A percentile compares a stretch with the other conserved stretches of the same genome.
phyloP scores from a whole-genome alignment of 2,329 filamentous ascomycete species.

The Fusarium torulosum region DNA sequence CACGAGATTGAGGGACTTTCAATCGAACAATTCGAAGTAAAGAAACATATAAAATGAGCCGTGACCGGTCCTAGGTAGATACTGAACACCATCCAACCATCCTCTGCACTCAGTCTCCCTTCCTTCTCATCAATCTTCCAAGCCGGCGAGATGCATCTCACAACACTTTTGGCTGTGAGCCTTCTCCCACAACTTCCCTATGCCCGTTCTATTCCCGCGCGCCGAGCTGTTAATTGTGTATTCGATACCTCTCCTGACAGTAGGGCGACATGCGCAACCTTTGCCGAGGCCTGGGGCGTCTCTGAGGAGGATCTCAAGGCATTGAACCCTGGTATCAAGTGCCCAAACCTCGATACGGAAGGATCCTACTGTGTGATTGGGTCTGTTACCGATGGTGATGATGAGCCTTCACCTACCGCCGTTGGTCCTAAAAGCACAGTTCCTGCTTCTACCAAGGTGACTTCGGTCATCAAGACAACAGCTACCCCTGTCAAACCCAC shows the following conservation, averaged over 20 bases:
- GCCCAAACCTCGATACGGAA: neutral
- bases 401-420: no score
- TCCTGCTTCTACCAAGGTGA: neutral
- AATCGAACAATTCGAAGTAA: neutral
- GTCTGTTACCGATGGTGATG: neutral
- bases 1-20: neutral
- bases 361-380: neutral
- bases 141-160: neutral
- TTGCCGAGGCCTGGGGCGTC: neutral
- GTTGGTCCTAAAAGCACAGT: neutral
- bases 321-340: neutral
- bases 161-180: neutral
- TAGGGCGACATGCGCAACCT: neutral
- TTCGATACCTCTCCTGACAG: neutral
- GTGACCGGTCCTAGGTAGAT: no score
- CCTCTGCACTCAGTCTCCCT: fast-evolving
- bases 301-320: neutral
- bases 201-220: neutral
- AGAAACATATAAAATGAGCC: no score
- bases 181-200: neutral
- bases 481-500: neutral
- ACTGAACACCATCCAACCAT: no score
- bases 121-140: neutral
- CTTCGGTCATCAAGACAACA: fast-evolving
- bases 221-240: neutral